Evolutionary conservation across 1,284 basidiomycete genomes (phyloP), one percentile per base, ranked within the genome.

Genomic region (Fomitopsis betulina): DNA sequence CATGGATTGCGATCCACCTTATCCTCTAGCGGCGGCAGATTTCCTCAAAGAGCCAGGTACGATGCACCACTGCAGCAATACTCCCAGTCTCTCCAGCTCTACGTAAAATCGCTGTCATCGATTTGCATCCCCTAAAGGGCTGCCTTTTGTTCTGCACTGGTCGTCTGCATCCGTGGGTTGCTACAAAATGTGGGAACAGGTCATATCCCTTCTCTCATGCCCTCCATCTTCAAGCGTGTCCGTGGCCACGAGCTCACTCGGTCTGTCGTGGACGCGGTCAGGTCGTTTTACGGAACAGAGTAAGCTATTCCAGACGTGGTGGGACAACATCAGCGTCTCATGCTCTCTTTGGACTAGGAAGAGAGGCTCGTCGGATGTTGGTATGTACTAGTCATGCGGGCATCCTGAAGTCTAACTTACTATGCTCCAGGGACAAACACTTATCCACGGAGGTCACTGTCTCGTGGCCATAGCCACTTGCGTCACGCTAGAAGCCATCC

Each of bases 221-320:
- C 75, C 60, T 71, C 68, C 53, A 70, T 68, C 56, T 67, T 77
- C 63, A 73, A 69, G 66, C 71, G 75, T 54, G 67, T 73, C 52
- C 74, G 69, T 55, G 74, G 68, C 43, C 67, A 66, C 59, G 71
- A 75, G 62, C 57, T 73, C 61, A 61, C 68, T 49, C 67, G 62
- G 17, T 76, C 75, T 7, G 68, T 76, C 56, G 69, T 70, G 17
- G 70, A 62, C 52, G 71, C 70, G 10, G 69, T 76, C 38, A 70
- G 70, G 62, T 72, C 76, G 33, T 76, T 58, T 12, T 60, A 60
- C 45, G 63, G 65, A 42, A 58, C 64, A 42, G 67, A 70, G 71
- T 73, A 61, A 67, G 66, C 63, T 33, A 27, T 49, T 25, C 25
- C 40, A 5, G 8, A 25, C 8, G 21, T 10, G 17, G 1, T 25